Percentiles rank a stretch among this genome's conserved stretches.
Evolutionary conservation across 768 basidiomycete species (phyloP).

Genomic region (Antrodiella citrinella): DNA sequence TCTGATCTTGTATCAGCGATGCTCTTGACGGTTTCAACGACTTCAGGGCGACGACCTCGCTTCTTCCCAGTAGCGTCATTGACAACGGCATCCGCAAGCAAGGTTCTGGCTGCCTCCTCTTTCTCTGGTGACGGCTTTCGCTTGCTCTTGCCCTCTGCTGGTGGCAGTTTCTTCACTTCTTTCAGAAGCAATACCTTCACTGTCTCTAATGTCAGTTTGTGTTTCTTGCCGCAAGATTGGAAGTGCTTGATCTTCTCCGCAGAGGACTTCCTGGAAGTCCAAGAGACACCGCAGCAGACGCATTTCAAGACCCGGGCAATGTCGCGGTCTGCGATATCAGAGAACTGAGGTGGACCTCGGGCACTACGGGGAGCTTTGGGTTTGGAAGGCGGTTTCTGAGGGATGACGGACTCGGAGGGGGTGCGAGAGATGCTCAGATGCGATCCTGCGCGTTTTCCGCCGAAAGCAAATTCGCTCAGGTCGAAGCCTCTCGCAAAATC

Average conservation of each 20-base stretch:
- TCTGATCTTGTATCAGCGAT: constrained; percentile 37
- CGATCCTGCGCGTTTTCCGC: constrained; percentile 4
- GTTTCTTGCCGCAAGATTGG: constrained; percentile 58
- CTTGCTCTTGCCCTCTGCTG: constrained; percentile 3
- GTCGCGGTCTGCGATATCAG: constrained; percentile 38
- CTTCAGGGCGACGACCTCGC: constrained; percentile 23
- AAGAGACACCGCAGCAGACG: constrained; percentile 52
- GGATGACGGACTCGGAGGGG: neutral
- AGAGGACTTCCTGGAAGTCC: constrained; percentile 63
- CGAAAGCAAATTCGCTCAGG: neutral
- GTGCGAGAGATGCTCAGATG: constrained; percentile 1
- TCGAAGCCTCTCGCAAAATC: neutral
- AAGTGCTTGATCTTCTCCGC: constrained; percentile 63
- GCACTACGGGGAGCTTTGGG: constrained; percentile 2
- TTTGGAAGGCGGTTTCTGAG: neutral
- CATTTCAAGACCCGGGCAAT: constrained; percentile 46
- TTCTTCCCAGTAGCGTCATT: constrained; percentile 40
- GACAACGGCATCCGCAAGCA: constrained; percentile 47
- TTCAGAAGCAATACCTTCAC: constrained; percentile 42
- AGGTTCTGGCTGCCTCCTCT: constrained; percentile 28
- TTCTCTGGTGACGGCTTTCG: constrained; percentile 16
- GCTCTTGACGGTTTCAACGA: constrained; percentile 36
- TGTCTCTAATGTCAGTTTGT: constrained; percentile 44
- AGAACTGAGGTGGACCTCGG: constrained; percentile 1
- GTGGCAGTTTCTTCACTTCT: constrained; percentile 29